Conservation (phyloP, 129 eudicot species). For the Pseudognaphalium luteoalbum region DNA sequence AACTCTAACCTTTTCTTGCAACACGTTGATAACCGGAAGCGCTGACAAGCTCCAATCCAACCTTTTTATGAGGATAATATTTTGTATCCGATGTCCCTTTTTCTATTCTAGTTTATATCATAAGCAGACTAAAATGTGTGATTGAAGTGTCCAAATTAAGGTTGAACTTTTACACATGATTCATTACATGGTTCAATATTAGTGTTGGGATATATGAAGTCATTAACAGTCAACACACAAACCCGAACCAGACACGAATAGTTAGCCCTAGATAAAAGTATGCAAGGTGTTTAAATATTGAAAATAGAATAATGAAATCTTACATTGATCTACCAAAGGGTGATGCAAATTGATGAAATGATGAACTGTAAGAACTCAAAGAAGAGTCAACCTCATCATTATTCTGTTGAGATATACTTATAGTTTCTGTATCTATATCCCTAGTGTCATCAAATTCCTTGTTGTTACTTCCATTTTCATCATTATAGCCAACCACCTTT, state of each 20-base stretch:
- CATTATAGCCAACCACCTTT: slow-evolving; percentile 72
- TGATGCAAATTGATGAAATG: slow-evolving; percentile 35
- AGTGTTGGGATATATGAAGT: too few species aligned
- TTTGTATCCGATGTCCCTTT: too few species aligned
- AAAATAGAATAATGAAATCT: slow-evolving; percentile 25
- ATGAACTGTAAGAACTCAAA: not conserved
- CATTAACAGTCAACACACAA: not conserved
- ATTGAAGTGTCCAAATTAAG: too few species aligned
- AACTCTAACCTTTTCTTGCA: too few species aligned
- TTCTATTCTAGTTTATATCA: not conserved
- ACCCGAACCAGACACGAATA: not conserved
- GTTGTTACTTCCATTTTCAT: slow-evolving; percentile 27
- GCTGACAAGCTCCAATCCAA: too few species aligned
- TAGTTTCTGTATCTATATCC: slow-evolving; percentile 41
- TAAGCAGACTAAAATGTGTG: not conserved
- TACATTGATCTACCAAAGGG: slow-evolving; percentile 67
- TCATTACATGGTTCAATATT: too few species aligned
- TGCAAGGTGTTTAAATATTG: not conserved
- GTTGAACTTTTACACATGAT: too few species aligned
- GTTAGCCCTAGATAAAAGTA: not conserved
- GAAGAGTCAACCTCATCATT: slow-evolving; percentile 23
- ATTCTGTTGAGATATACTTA: slow-evolving; percentile 16
- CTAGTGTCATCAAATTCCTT: slow-evolving; percentile 27
- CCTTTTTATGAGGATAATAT: too few species aligned
- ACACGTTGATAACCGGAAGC: too few species aligned